Evolutionary conservation across 73 alveolate genomes (phyloP).

Genomic region (Tetrahymena thermophila): DNA sequence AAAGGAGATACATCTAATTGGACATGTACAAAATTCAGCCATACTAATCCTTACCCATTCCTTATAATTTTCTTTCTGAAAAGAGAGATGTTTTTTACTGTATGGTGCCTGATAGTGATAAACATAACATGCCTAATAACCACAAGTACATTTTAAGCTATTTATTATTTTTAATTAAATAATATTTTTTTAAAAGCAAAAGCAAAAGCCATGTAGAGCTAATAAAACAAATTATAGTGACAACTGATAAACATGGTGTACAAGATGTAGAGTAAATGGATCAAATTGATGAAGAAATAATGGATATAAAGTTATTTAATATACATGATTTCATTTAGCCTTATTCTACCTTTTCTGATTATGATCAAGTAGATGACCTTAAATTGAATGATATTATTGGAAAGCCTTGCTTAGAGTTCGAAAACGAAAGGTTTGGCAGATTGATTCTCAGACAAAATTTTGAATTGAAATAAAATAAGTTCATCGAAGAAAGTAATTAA

Average conservation of each 20-base stretch:
- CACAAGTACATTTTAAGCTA: background rate
- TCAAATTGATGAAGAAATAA: background rate
- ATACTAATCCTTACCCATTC: background rate
- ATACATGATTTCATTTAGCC: background rate
- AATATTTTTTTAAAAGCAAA: no score
- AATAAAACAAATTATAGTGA: background rate
- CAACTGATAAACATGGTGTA: background rate
- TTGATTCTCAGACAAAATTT: background rate
- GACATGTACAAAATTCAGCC: background rate
- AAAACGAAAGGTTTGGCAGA: background rate
- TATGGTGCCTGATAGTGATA: background rate
- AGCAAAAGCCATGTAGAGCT: background rate
- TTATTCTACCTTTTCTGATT: background rate
- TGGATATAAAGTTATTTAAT: background rate
- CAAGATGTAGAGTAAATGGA: background rate
- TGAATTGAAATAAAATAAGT: background rate
- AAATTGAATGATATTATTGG: background rate
- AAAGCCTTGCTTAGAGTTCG: background rate
- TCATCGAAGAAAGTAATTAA: background rate
- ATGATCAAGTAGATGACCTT: background rate
- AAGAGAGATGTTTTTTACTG: background rate
- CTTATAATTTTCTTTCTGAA: background rate
- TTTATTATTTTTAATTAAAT: no score
- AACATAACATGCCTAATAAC: background rate
- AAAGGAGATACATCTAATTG: background rate